Evolutionary conservation across 768 basidiomycete species (phyloP), one percentile per base, ranked within the genome.

Genomic region (Xerocomellus intermedius): DNA sequence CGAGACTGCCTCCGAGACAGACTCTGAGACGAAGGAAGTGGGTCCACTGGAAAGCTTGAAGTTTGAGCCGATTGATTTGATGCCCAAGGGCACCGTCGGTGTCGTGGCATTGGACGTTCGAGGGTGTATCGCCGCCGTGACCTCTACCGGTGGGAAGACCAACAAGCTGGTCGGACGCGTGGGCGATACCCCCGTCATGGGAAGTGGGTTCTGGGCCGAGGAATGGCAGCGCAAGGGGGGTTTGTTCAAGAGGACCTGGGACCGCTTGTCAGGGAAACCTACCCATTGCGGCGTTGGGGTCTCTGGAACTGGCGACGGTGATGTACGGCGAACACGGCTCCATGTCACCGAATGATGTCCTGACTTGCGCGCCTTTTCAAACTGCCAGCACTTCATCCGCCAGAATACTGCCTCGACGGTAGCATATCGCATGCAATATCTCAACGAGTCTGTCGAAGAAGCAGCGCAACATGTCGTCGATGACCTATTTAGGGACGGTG

Each of bases 301-400:
- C n/a, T 89, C 87, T 30, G 89, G 91, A 0, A 93, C 91, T 13
- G 91, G 91, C 8, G 85, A 92, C 60, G 91, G 91, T 58, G 91
- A 93, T 70, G 89, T 91, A 65, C 55, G 83, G 72, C 36, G 43
- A 37, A 39, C 30, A 42, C 16, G 30, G 19, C 37, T 42, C 9
- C 46, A 36, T 42, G 26, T 41, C 51, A 37, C 41, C 17, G 50
- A 41, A 50, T 24, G 42, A 43, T 50, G 39, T 47, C 21, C 54
- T 47, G 44, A 60, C 45, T 28, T 36, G 14, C 9, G 16, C 10
- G 2, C 26, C 24, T 24, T 36, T 38, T 47, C 30, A 19, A 45
- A 22, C 28, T 41, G 44, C 8, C 55, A 93, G 89, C 89, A 86
- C 67, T 93, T 87, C 65, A 91, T 94, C 54, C 80, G 91, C 39